phyloP scores from a whole-genome alignment of 139 green algal genomes.

The Trebouxia sp. region DNA sequence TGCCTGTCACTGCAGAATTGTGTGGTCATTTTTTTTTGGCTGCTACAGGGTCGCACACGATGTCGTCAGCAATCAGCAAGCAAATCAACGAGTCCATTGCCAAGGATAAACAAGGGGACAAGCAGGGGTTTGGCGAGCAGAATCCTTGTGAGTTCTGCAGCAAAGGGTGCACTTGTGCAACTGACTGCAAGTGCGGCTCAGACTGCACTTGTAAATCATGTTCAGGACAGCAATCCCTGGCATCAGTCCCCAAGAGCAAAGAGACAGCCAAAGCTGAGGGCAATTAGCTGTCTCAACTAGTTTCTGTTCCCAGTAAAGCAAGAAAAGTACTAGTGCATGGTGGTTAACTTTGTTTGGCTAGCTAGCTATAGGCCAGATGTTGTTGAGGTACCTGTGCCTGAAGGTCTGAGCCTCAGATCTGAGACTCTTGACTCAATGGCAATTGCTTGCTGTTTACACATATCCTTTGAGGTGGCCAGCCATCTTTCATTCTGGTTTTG shows the following conservation, averaged over 20 bases:
- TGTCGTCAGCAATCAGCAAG: slow-evolving; percentile 6
- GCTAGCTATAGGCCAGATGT: no score
- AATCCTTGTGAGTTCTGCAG: slow-evolving; percentile 3
- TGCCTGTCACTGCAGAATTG: no score
- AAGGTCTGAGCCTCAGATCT: no score
- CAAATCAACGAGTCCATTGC: slow-evolving; percentile 6
- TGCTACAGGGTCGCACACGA: neutral
- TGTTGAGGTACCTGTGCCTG: no score
- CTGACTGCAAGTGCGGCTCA: slow-evolving; percentile 1
- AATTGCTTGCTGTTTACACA: no score
- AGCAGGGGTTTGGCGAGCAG: neutral
- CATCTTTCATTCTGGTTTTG: no score
- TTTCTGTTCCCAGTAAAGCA: no score
- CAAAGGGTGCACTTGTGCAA: neutral
- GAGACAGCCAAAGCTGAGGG: slow-evolving; percentile 16
- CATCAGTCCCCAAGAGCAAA: neutral
- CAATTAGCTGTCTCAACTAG: neutral
- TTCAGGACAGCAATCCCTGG: neutral
- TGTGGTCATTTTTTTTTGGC: no score
- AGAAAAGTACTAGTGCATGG: no score
- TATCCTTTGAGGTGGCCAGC: no score
- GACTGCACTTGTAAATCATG: slow-evolving; percentile 5
- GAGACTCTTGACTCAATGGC: no score
- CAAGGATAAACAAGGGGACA: slow-evolving; percentile 2
- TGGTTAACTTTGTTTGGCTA: no score